Base-by-base conservation (phyloP, 306 rosid species). In the Vicia villosa region DNA sequence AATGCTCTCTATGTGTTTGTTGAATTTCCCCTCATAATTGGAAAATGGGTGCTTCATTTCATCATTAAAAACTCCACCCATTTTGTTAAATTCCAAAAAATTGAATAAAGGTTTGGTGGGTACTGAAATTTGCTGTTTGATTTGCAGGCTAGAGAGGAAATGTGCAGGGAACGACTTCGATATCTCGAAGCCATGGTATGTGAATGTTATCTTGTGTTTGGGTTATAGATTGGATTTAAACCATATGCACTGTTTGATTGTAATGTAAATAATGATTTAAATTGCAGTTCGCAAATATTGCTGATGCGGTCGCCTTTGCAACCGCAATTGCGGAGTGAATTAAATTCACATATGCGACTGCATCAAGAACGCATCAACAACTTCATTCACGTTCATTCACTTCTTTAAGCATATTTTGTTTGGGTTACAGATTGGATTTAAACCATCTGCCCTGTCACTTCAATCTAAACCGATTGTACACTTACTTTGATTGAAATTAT, bases 111-210 rank as follows among this genome's bases (percentile, higher is more conserved):
- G 46, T 2, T 12, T 46, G 62, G 36, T 74, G 51, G 37, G 41
- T 19, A 24, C 32, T 73, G 45, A 76, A 12, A 21, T 73, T 67
- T 75, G 4, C 6, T 51, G 41, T 20, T 79, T 55, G 13, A 10
- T 58, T 73, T 83, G 77, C 86, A 94, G 97, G 99, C 95, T 13
- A 89, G 97, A 81, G 97, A 91, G 87, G 99, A 89, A 86, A 94
- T 94, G 99, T 87, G 86, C 70, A 75, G 91, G 86, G 97, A 94
- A 74, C 84, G 97, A 74, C 81, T 81, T 61, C 91, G 95, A 14
- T 91, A 91, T 76, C 69, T 91, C 80, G 96, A 94, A 87, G 86
- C 95, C 62, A 87, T 84, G 96, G 99, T 91, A 74, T 73, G 54
- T 63, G 38, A 8, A 5, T 52, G 5, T 57, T 61, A 1, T 8